These are phyloP conservation scores for Fusarium coffeatum DNA, from an alignment of 2,329 filamentous ascomycete species.

Conservation along the genomic window DNA sequence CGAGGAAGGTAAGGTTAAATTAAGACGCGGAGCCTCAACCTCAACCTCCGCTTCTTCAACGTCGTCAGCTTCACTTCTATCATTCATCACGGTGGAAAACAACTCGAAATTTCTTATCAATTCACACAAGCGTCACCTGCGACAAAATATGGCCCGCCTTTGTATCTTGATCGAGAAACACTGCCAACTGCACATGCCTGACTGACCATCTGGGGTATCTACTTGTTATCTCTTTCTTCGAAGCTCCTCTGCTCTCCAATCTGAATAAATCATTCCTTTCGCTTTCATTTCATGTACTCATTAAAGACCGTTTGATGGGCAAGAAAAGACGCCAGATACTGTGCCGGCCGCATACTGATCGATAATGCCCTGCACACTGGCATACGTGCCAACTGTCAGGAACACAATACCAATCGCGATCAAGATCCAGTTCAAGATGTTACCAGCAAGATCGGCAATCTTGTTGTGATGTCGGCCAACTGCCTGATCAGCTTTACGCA, in stretches of 20 bases:
- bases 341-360: constrained; percentile 73
- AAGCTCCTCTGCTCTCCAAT: neutral
- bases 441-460: constrained; percentile 63
- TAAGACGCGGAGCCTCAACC: constrained; percentile 13
- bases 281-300: neutral
- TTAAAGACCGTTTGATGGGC: constrained; percentile 73
- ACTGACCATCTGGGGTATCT: constrained; percentile 19
- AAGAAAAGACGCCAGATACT: constrained; percentile 80
- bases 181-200: constrained; percentile 1
- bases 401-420: constrained; percentile 84
- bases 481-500: constrained; percentile 72
- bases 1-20: constrained; percentile 11
- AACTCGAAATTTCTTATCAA: neutral
- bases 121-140: neutral
- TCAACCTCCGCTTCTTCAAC: constrained; percentile 12
- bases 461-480: constrained; percentile 64
- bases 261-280: neutral
- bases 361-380: constrained; percentile 78
- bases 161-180: neutral
- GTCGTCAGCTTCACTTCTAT: neutral
- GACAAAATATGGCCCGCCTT: neutral
- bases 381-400: constrained; percentile 84
- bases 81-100: neutral
- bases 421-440: constrained; percentile 77
- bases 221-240: constrained; percentile 5